Evolutionary conservation across 140 eudicot species (phyloP).

Genomic region (Erigeron philadelphicus): DNA sequence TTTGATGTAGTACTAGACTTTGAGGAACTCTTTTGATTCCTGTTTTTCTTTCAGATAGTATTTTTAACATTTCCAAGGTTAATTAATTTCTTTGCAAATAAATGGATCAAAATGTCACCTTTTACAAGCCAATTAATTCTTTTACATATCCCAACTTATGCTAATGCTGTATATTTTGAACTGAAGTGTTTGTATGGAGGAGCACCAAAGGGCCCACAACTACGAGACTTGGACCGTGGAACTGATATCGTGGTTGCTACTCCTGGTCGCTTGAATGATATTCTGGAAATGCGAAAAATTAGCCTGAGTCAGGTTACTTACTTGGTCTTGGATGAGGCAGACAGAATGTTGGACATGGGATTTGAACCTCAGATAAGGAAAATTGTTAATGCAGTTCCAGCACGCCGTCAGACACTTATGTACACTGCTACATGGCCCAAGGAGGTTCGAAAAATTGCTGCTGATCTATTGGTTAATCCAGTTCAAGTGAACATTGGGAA

Average conservation of each 20-base stretch:
- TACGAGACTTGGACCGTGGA: slow-evolving; percentile 72
- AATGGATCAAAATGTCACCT: neutral
- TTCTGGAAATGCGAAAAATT: slow-evolving; percentile 76
- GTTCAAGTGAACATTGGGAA: slow-evolving; percentile 93
- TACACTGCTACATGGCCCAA: slow-evolving; percentile 99
- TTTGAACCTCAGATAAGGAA: slow-evolving; percentile 97
- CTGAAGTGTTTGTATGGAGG: slow-evolving; percentile 95
- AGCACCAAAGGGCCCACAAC: slow-evolving; percentile 96
- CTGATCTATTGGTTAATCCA: slow-evolving; percentile 73
- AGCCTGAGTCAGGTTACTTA: slow-evolving; percentile 82
- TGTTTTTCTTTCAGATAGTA: too few species aligned
- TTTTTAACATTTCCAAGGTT: neutral
- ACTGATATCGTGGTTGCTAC: slow-evolving; percentile 93
- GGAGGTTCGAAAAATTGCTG: slow-evolving; percentile 91
- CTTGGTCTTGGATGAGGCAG: slow-evolving; percentile 96
- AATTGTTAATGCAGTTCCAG: slow-evolving; percentile 86
- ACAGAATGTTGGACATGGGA: slow-evolving; percentile 99
- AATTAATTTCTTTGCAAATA: neutral
- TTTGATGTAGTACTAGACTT: too few species aligned
- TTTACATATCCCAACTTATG: neutral
- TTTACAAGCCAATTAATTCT: neutral
- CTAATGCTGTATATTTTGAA: neutral
- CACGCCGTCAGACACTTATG: slow-evolving; percentile 92
- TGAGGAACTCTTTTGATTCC: too few species aligned
- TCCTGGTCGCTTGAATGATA: slow-evolving; percentile 96